Evolutionary conservation across 441 rosid species (phyloP).

Genomic region (Metrosideros polymorpha): DNA sequence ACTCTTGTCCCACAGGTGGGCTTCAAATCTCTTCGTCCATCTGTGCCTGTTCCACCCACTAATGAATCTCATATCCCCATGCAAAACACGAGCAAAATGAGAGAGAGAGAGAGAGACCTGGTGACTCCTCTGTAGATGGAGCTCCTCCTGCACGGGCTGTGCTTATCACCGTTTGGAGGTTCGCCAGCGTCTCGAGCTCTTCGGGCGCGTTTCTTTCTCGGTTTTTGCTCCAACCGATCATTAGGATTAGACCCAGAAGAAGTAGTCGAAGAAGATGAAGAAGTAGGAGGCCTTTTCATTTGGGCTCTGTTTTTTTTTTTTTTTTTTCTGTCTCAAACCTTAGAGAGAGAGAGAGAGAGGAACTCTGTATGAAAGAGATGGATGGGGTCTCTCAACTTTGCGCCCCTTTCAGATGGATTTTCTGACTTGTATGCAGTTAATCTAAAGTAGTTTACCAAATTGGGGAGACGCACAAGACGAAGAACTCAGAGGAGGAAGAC

Average conservation of each 20-base stretch:
- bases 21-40: not conserved
- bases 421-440: not conserved
- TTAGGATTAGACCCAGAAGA: not conserved
- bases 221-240: not conserved
- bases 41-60: not conserved
- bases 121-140: not conserved
- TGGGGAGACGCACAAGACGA: not conserved
- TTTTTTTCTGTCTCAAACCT: not conserved
- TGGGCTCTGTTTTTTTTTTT: not conserved
- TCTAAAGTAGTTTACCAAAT: not conserved
- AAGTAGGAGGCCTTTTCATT: not conserved
- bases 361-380: not conserved
- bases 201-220: not conserved
- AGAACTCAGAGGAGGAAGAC: not conserved
- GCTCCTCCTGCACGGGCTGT: not conserved
- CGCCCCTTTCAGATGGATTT: not conserved
- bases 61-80: not conserved
- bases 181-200: not conserved
- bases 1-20: not conserved
- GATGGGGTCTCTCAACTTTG: not conserved
- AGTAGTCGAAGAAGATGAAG: not conserved
- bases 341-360: not conserved
- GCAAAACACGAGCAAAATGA: not conserved
- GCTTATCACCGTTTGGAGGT: not conserved
- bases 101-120: not conserved